Conservation (phyloP, 495 filamentous ascomycete genomes). For the Xylaria bambusicola region DNA sequence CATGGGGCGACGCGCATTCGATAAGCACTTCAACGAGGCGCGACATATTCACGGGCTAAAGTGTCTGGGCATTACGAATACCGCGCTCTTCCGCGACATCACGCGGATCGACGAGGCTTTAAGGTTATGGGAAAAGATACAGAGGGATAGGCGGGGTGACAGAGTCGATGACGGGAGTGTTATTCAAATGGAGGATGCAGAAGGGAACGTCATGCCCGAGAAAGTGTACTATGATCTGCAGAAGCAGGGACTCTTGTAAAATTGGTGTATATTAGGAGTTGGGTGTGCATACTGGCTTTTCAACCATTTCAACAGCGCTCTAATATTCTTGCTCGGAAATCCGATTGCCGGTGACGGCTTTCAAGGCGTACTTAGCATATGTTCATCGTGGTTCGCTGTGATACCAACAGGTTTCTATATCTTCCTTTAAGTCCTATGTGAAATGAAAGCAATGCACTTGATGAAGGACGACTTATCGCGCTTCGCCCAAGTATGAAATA, state of each 20-base stretch:
- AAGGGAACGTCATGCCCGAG: conserved; percentile 98
- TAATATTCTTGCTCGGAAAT: too few species aligned
- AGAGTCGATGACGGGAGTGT: conserved; percentile 75
- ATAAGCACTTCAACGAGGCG: conserved; percentile 97
- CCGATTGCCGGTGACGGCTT: too few species aligned
- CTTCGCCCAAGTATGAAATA: too few species aligned
- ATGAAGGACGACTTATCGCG: too few species aligned
- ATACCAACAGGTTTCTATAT: too few species aligned
- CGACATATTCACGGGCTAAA: conserved; percentile 90
- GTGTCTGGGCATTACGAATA: conserved; percentile 90
- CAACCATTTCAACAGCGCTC: too few species aligned
- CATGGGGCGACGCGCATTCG: conserved; percentile 91
- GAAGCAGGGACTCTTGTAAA: conserved; percentile 68
- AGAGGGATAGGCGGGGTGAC: conserved; percentile 79
- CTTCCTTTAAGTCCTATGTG: too few species aligned
- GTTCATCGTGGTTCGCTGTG: too few species aligned
- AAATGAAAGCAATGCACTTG: too few species aligned
- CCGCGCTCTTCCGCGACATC: conserved; percentile 90
- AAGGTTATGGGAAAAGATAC: conserved; percentile 89
- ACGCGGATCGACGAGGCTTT: conserved; percentile 86
- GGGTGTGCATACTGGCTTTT: too few species aligned
- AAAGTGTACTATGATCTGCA: conserved; percentile 90
- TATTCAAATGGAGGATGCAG: conserved; percentile 96
- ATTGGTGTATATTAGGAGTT: background rate
- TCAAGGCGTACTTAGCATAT: too few species aligned